These are phyloP conservation scores for Sugiyamaella sp. DNA, from an alignment of 1,139 yeast genomes.

Conservation along the genomic window DNA sequence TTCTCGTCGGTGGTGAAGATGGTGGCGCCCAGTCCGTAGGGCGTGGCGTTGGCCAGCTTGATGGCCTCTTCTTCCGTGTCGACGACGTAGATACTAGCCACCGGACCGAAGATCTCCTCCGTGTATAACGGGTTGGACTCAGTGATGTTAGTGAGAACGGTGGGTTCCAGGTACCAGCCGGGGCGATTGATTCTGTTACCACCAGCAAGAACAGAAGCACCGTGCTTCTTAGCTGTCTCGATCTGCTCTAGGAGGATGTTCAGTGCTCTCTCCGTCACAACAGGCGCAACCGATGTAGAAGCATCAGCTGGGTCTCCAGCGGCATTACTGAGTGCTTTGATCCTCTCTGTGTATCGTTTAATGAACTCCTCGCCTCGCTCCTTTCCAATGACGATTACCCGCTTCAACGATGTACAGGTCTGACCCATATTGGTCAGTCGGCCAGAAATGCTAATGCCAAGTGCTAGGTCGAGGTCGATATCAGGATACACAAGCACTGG, in stretches of 20 bases:
- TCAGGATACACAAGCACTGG: conserved; percentile 77
- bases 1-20: conserved; percentile 64
- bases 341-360: conserved; percentile 55
- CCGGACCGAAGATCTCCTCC: conserved; percentile 86
- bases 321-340: conserved; percentile 52
- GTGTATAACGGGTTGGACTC: conserved; percentile 63
- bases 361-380: conserved; percentile 58
- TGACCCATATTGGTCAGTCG: conserved; percentile 81
- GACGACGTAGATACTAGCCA: conserved; percentile 70
- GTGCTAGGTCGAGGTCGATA: conserved; percentile 63
- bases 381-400: conserved; percentile 74
- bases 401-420: conserved; percentile 83
- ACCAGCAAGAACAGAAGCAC: conserved; percentile 73
- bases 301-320: conserved; percentile 73
- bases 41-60: conserved; percentile 66
- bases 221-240: conserved; percentile 69
- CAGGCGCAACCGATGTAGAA: conserved; percentile 79
- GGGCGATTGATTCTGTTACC: conserved; percentile 62
- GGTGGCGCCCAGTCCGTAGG: conserved; percentile 82
- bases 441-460: conserved; percentile 57
- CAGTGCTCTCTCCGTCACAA: conserved; percentile 72
- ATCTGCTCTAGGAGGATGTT: conserved; percentile 73
- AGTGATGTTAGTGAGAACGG: conserved; percentile 65
- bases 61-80: conserved; percentile 70
- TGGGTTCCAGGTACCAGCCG: conserved; percentile 70